Evolutionary conservation across 805 yeast species (phyloP).

Genomic region (Torulaspora microellipsoides): DNA sequence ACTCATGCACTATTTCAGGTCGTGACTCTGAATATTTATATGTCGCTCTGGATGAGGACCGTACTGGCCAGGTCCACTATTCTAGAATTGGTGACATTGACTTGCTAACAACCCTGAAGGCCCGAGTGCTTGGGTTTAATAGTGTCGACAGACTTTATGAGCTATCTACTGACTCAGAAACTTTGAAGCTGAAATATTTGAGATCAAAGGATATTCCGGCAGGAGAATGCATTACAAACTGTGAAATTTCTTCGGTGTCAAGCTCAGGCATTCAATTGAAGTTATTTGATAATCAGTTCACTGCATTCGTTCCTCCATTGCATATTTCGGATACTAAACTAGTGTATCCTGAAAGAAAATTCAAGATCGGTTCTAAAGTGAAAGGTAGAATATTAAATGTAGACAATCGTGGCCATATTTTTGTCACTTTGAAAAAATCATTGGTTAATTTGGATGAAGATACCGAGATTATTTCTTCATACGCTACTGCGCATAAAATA

Average conservation of each 20-base stretch:
- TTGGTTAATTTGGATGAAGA: conserved; percentile 52
- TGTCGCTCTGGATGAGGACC: conserved; percentile 51
- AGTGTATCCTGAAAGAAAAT: conserved; percentile 87
- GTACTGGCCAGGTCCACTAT: conserved; percentile 70
- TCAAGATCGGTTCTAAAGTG: conserved; percentile 77
- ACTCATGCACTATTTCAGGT: conserved; percentile 52
- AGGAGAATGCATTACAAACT: conserved; percentile 59
- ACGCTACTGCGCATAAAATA: conserved; percentile 50
- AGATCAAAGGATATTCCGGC: conserved; percentile 67
- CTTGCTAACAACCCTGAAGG: conserved; percentile 51
- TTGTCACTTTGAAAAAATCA: conserved; percentile 77
- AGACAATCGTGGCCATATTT: conserved; percentile 44
- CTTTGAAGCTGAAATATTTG: conserved; percentile 61
- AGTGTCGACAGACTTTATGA: conserved; percentile 60
- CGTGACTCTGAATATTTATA: conserved; percentile 53
- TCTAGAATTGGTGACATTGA: conserved; percentile 56
- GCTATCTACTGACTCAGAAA: conserved; percentile 63
- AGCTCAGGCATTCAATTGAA: conserved; percentile 65
- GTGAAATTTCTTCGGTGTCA: conserved; percentile 53
- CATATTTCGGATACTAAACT: conserved; percentile 84
- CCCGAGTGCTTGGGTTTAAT: conserved; percentile 73
- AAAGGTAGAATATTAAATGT: conserved; percentile 65
- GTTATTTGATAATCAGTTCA: conserved; percentile 57
- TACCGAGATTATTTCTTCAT: conserved; percentile 28
- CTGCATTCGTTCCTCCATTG: conserved; percentile 64